Conservation (phyloP, 305 asterid species). For the Solanum hybrid region DNA sequence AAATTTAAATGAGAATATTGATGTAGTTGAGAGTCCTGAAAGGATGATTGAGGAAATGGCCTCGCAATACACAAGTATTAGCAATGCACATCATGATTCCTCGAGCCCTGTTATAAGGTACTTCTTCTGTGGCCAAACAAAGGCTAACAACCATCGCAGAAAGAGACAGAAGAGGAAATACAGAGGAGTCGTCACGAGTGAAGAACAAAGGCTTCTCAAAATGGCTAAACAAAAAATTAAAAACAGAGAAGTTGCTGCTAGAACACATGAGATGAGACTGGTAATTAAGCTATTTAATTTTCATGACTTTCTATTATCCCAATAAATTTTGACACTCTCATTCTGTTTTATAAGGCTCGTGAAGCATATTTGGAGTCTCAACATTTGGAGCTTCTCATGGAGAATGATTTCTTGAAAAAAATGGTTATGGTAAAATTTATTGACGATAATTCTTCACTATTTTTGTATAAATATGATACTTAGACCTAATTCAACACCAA, state of each 20-base stretch:
- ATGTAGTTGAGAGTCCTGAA: neutral
- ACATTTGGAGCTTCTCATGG: neutral
- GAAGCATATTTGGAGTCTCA: neutral
- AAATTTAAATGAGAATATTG: neutral
- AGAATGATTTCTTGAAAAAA: conserved; percentile 1
- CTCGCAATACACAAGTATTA: neutral
- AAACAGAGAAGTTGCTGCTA: conserved; percentile 7
- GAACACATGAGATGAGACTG: conserved; percentile 3
- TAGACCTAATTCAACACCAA: neutral
- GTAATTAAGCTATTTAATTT: neutral
- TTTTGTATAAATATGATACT: neutral
- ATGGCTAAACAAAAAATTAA: neutral
- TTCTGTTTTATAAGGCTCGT: neutral
- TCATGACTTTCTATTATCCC: too few relatives aligned
- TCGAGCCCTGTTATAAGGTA: neutral
- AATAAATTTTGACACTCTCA: neutral
- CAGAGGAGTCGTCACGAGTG: conserved; percentile 3
- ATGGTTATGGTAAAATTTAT: neutral
- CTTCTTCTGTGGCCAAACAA: neutral
- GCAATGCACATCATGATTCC: neutral
- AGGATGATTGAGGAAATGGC: neutral
- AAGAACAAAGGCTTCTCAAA: neutral
- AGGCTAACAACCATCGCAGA: neutral
- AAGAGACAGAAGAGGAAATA: conserved; percentile 2
- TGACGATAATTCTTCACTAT: neutral